Evolutionary conservation across 768 basidiomycete species (phyloP).

Genomic region (Epithele typhae): DNA sequence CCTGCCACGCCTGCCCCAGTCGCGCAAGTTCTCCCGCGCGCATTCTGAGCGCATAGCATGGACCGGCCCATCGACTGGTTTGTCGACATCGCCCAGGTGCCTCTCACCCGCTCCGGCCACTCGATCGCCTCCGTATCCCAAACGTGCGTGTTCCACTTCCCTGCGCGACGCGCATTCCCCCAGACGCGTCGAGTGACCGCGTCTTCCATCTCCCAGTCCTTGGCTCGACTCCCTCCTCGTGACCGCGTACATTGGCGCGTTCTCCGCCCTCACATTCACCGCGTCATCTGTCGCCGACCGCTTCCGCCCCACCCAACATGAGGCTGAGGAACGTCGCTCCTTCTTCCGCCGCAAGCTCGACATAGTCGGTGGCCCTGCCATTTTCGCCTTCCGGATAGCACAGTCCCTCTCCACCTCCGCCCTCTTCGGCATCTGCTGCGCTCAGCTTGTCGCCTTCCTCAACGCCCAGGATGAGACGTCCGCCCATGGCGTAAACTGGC

Average conservation of each 20-base stretch:
- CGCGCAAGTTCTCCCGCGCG: too few relatives aligned
- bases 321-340: not conserved
- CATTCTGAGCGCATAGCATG: too few relatives aligned
- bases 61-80: too few relatives aligned
- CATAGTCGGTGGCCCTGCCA: slow-evolving; percentile 26
- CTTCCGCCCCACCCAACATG: slow-evolving; percentile 13
- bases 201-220: too few relatives aligned
- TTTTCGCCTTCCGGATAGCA: slow-evolving; percentile 30
- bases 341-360: not conserved
- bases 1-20: too few relatives aligned
- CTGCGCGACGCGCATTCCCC: too few relatives aligned
- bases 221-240: slow-evolving; percentile 2
- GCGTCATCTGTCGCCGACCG: slow-evolving; percentile 20
- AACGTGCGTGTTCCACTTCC: too few relatives aligned
- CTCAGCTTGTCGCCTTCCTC: slow-evolving; percentile 18
- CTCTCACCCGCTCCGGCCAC: too few relatives aligned
- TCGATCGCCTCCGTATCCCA: too few relatives aligned
- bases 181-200: too few relatives aligned
- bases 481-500: slow-evolving; percentile 20
- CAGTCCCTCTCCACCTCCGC: slow-evolving; percentile 27
- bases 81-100: too few relatives aligned
- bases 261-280: not conserved
- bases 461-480: slow-evolving; percentile 6
- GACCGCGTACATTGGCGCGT: not conserved
- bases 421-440: slow-evolving; percentile 31